phyloP scores from a whole-genome alignment of 1,284 basidiomycete species.

The Sanghuangporus weigelae region DNA sequence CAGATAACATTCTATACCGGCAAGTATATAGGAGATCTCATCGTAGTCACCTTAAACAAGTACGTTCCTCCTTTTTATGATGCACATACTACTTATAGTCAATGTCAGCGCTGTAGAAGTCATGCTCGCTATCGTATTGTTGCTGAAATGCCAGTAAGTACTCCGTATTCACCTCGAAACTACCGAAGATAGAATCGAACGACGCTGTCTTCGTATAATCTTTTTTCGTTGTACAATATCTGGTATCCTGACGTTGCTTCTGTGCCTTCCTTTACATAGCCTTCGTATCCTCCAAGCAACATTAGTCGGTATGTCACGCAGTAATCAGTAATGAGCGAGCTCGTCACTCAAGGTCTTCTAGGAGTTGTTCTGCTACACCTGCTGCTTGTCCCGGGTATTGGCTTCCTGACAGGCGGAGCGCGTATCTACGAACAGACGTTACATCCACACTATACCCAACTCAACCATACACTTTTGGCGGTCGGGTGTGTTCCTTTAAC shows the following conservation, averaged over 20 bases:
- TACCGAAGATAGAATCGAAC: background rate
- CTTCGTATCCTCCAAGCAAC: conserved; percentile 49
- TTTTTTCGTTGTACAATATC: background rate
- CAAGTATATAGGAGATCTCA: conserved; percentile 23
- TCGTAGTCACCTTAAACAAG: conserved; percentile 29
- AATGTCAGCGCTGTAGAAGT: conserved; percentile 44
- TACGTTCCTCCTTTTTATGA: conserved; percentile 16
- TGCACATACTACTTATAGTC: background rate
- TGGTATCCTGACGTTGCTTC: background rate
- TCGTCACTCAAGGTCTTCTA: conserved; percentile 18
- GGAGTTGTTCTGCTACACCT: conserved; percentile 60
- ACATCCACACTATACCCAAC: conserved; percentile 45
- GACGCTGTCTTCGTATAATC: background rate
- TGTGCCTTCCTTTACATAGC: conserved; percentile 21
- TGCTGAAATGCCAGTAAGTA: conserved; percentile 60
- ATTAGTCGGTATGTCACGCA: conserved; percentile 40
- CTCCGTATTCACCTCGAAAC: background rate
- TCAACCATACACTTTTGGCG: conserved; percentile 62
- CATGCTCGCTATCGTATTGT: conserved; percentile 59
- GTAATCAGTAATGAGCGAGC: background rate
- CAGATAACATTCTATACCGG: conserved; percentile 22
- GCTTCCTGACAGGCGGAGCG: conserved; percentile 58
- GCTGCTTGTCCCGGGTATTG: conserved; percentile 53
- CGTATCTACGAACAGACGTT: conserved; percentile 46
- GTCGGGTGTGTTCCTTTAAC: conserved; percentile 43